Base-by-base conservation (phyloP, 352 stramenopile genomes). In the Phytophthora citrophthora region DNA sequence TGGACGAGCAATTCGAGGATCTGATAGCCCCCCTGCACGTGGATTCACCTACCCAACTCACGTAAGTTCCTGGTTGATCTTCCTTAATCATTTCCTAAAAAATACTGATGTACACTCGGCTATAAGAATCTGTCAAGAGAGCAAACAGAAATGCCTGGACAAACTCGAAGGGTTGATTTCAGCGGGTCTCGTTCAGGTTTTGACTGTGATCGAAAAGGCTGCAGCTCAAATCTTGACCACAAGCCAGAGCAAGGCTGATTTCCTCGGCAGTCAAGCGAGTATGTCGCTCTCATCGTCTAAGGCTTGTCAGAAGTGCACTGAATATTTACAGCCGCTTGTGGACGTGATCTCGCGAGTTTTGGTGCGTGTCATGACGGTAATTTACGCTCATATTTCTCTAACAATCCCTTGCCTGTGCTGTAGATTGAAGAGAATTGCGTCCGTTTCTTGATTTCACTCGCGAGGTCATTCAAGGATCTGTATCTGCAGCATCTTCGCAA, bases 401-500 rank as follows among this genome's bases (percentile, higher is more conserved):
- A 57, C 16, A 23, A 36, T 31, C 9, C 1, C 1, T 32, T 3
- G 27, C 49, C 9, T 26, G 36, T 32, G 8, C 5, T 54, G 8
- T 55, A 93, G 80, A 40, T 88, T 43, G 71, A 76, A 3, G 79
- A 89, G 41, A 94, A 94, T 50, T 72, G 81, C 20, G 75, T 85
- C 11, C 76, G 65, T 6, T 95, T 93, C 18, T 61, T 95, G 27
- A 67, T 78, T 31, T 70, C 67, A 4, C 64, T 92, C 4, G 68
- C 68, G n/a, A 58, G 53, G 2, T 75, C 64, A 36, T 93, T 95
- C 65, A 91, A 91, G 64, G 81, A 91, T 7, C 45, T 89, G 36
- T 91, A 91, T 64, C 66, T 95, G 29, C 72, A 83, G 48, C 86
- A 95, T 41, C 49, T 95, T 9, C 75, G 85, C 40, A 89, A 88